Conservation (phyloP, 2,329 filamentous ascomycete genomes). For the Epichloe hybrida region DNA sequence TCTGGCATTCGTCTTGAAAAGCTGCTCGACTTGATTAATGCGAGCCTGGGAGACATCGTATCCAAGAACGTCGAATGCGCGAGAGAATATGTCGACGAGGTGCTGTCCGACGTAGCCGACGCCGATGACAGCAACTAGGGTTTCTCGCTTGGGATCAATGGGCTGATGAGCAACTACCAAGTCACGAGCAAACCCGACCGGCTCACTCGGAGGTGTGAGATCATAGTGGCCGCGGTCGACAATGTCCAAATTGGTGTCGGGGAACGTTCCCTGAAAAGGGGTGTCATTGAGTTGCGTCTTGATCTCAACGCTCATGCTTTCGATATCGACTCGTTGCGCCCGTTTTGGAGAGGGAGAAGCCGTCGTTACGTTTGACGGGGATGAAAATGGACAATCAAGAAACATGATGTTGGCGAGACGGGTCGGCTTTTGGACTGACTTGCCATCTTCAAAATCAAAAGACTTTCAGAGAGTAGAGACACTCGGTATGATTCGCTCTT, state of each 20-base stretch:
- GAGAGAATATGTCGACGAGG: slow-evolving; percentile 30
- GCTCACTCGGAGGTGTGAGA: slow-evolving; percentile 20
- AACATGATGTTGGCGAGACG: background rate
- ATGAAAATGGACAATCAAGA: background rate
- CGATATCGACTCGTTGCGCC: background rate
- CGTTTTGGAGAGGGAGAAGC: background rate
- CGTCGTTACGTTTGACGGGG: background rate
- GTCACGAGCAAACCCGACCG: slow-evolving; percentile 13
- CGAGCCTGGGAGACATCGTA: slow-evolving; percentile 32
- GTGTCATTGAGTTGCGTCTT: background rate
- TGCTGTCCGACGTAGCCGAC: slow-evolving; percentile 40
- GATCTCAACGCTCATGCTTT: background rate
- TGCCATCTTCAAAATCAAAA: background rate
- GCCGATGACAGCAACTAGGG: slow-evolving; percentile 34
- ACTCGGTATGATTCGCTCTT: background rate
- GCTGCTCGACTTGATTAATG: slow-evolving; percentile 18
- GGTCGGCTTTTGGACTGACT: background rate
- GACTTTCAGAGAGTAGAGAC: too few relatives aligned
- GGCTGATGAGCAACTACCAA: background rate
- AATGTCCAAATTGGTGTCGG: slow-evolving; percentile 4
- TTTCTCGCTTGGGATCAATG: slow-evolving; percentile 10
- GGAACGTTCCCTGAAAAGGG: background rate
- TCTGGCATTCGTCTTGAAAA: slow-evolving; percentile 14
- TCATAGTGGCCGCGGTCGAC: slow-evolving; percentile 17
- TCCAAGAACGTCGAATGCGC: slow-evolving; percentile 28